Percentiles rank a stretch among this genome's conserved stretches.
Conservation (phyloP, 1,284 basidiomycete species). For the Sanghuangporus baumii region DNA sequence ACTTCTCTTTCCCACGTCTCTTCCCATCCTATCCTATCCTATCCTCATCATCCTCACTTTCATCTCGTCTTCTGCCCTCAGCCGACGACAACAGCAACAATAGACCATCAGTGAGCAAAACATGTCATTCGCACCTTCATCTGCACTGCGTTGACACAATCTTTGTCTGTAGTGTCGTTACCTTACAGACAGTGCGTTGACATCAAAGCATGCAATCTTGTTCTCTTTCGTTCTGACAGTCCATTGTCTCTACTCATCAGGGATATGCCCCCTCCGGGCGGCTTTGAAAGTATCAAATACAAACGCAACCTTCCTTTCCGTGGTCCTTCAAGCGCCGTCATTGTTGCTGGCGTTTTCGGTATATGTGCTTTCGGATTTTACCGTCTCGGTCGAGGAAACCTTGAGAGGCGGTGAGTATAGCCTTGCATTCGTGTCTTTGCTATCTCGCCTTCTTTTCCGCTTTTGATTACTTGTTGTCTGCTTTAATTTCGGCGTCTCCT, state of each 20-base stretch:
- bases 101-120: not conserved
- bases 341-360: conserved; percentile 81
- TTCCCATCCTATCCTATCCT: not conserved
- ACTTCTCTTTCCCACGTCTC: conserved; percentile 18
- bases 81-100: not conserved
- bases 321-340: conserved; percentile 83
- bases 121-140: not conserved
- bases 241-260: conserved; percentile 37
- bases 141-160: not conserved
- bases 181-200: conserved; percentile 26
- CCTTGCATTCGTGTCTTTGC: conserved; percentile 14
- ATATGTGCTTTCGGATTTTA: conserved; percentile 94
- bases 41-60: not conserved
- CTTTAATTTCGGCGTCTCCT: not conserved
- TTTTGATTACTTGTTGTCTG: not conserved
- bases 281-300: conserved; percentile 92
- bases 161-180: conserved; percentile 19
- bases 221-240: not conserved
- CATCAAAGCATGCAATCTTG: not conserved
- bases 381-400: conserved; percentile 82
- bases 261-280: conserved; percentile 93
- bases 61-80: not conserved
- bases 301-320: conserved; percentile 93
- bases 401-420: conserved; percentile 82
- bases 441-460: not conserved